Conservation (phyloP, 2,329 filamentous ascomycete genomes). For the Fulvia fulva region DNA sequence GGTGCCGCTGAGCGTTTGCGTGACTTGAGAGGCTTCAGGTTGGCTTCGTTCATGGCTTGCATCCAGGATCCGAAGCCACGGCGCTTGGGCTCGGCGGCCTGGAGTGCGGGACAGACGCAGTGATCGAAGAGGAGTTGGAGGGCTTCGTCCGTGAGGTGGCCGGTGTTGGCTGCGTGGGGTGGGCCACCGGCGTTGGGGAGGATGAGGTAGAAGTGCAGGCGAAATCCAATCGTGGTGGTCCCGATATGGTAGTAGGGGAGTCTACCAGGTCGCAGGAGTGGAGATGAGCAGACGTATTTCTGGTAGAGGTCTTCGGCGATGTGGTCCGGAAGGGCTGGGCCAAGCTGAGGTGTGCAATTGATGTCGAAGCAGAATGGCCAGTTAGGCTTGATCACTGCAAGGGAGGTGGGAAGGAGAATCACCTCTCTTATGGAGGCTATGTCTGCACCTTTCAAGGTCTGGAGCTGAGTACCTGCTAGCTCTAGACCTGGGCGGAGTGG, state of each 20-base stretch:
- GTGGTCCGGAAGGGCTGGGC: conserved; percentile 13
- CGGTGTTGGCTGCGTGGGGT: conserved; percentile 7
- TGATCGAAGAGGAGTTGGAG: conserved; percentile 18
- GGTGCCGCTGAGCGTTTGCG: conserved; percentile 8
- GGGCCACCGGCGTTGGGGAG: conserved; percentile 15
- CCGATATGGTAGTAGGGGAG: conserved; percentile 22
- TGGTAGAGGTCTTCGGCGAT: conserved; percentile 18
- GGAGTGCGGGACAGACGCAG: conserved; percentile 16
- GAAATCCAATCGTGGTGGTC: conserved; percentile 19
- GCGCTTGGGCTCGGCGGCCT: conserved; percentile 15
- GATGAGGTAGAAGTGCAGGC: conserved; percentile 22
- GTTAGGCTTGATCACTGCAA: conserved; percentile 17
- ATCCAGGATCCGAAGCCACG: conserved; percentile 16
- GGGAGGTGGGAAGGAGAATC: conserved; percentile 17
- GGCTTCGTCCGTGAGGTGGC: conserved; percentile 10
- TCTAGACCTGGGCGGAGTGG: conserved; percentile 20
- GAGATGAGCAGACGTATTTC: conserved; percentile 13
- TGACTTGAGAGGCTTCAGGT: conserved; percentile 21
- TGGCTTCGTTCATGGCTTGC: conserved; percentile 22
- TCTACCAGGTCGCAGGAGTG: conserved; percentile 12
- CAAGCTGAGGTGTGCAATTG: conserved; percentile 22
- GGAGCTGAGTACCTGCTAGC: conserved; percentile 12
- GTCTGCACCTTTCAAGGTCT: conserved; percentile 15
- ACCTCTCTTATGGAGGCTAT: conserved; percentile 19
- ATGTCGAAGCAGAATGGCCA: conserved; percentile 22